Conservation (phyloP, 2,329 filamentous ascomycete genomes). For the Nothophaeocryptopus gaeumannii region DNA sequence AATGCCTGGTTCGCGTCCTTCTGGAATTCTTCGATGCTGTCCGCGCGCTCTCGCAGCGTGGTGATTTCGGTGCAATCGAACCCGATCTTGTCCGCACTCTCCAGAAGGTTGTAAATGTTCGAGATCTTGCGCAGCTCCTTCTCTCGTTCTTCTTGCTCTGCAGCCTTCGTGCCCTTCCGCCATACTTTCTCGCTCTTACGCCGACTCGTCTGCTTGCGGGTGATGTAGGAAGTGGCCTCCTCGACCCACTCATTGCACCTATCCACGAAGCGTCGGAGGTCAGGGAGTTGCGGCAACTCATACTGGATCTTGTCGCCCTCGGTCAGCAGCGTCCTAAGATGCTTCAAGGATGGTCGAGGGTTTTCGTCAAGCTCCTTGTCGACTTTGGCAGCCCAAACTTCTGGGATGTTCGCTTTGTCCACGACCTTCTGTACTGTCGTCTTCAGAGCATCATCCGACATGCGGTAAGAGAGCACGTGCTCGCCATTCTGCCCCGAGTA, state of each 20-base stretch:
- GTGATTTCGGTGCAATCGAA: conserved; percentile 92
- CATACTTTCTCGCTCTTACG: conserved; percentile 90
- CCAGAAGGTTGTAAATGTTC: conserved; percentile 81
- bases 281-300: conserved; percentile 75
- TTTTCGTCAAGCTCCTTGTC: conserved; percentile 80
- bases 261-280: conserved; percentile 86
- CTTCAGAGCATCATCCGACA: conserved; percentile 67
- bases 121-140: conserved; percentile 83
- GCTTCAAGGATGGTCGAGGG: conserved; percentile 78
- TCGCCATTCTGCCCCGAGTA: conserved; percentile 54
- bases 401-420: conserved; percentile 82
- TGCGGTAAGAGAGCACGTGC: conserved; percentile 75
- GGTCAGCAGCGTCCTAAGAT: conserved; percentile 75
- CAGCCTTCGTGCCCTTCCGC: conserved; percentile 67
- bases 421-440: conserved; percentile 69
- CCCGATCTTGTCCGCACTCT: conserved; percentile 78
- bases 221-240: conserved; percentile 92
- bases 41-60: conserved; percentile 78
- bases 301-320: conserved; percentile 97
- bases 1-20: conserved; percentile 69
- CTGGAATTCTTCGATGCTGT: conserved; percentile 82
- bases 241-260: conserved; percentile 98
- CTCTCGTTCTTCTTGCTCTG: conserved; percentile 79
- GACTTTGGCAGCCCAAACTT: conserved; percentile 87
- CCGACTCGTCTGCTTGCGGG: conserved; percentile 94